Conservation (phyloP, 2,329 filamentous ascomycete genomes). For the Talaromyces sp. region DNA sequence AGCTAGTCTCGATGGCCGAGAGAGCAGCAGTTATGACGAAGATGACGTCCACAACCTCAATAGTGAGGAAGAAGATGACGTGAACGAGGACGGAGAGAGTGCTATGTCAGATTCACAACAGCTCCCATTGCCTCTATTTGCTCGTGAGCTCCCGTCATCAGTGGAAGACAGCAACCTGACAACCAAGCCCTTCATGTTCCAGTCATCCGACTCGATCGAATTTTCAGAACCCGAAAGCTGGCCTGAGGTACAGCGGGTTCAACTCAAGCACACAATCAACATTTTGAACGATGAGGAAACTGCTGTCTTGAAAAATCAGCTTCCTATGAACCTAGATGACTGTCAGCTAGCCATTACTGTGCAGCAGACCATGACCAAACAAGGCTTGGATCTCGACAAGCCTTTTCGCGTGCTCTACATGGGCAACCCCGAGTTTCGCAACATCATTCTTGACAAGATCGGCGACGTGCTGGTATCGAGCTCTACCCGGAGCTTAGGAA, state of each 20-base stretch:
- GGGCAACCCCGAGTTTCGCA: conserved; percentile 37
- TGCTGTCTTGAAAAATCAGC: conserved; percentile 26
- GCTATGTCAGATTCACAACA: conserved; percentile 29
- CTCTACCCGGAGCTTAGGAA: conserved; percentile 30
- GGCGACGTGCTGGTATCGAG: conserved; percentile 47
- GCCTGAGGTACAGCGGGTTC: conserved; percentile 38
- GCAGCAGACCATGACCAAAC: conserved; percentile 44
- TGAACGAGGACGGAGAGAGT: conserved; percentile 33
- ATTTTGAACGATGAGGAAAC: conserved; percentile 33
- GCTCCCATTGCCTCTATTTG: conserved; percentile 28
- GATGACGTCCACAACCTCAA: conserved; percentile 36
- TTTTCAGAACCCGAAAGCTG: conserved; percentile 42
- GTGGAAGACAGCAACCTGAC: conserved; percentile 38
- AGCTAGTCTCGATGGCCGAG: conserved; percentile 41
- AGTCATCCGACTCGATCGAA: conserved; percentile 38
- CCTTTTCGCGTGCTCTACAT: conserved; percentile 46
- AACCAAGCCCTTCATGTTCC: conserved; percentile 30
- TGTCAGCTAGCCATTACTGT: conserved; percentile 39
- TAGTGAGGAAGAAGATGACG: conserved; percentile 33
- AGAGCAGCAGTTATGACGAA: conserved; percentile 36
- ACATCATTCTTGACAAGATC: conserved; percentile 46
- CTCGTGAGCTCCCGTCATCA: conserved; percentile 26
- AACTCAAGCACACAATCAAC: conserved; percentile 42
- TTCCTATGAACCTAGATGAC: conserved; percentile 28
- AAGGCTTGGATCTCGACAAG: conserved; percentile 38